Evolutionary conservation across 805 yeast genomes (phyloP).

Genomic region (Nakazawaea populi): DNA sequence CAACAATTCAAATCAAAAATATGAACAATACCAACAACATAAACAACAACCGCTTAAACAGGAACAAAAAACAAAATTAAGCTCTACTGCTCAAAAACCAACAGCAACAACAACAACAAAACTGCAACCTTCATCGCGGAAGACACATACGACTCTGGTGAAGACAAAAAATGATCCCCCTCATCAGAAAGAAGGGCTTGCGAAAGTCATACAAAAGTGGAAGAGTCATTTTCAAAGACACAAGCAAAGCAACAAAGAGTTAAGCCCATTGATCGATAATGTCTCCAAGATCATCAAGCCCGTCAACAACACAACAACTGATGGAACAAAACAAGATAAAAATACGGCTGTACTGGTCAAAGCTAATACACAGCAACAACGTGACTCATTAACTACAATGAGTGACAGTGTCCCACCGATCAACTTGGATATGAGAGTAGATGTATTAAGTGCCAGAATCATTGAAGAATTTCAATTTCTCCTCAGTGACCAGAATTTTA

Average conservation of each 20-base stretch:
- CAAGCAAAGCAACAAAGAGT: constrained; percentile 11
- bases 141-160: too few species aligned
- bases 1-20: constrained; percentile 8
- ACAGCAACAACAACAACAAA: too few species aligned
- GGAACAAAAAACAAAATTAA: too few species aligned
- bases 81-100: too few species aligned
- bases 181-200: neutral
- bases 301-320: neutral
- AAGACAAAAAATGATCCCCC: neutral
- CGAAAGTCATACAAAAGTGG: constrained; percentile 19
- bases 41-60: too few species aligned
- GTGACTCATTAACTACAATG: neutral
- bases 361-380: neutral
- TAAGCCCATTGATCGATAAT: constrained; percentile 16
- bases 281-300: constrained; percentile 18
- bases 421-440: constrained; percentile 33
- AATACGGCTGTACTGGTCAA: neutral
- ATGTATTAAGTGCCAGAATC: constrained; percentile 64
- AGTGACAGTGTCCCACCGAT: constrained; percentile 13
- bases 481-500: constrained; percentile 11
- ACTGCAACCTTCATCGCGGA: too few species aligned
- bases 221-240: constrained; percentile 24
- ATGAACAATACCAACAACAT: too few species aligned
- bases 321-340: neutral
- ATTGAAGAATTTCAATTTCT: constrained; percentile 58